Evolutionary conservation across 148 eudicot genomes (phyloP).

Genomic region (Rhododendron ovatum): DNA sequence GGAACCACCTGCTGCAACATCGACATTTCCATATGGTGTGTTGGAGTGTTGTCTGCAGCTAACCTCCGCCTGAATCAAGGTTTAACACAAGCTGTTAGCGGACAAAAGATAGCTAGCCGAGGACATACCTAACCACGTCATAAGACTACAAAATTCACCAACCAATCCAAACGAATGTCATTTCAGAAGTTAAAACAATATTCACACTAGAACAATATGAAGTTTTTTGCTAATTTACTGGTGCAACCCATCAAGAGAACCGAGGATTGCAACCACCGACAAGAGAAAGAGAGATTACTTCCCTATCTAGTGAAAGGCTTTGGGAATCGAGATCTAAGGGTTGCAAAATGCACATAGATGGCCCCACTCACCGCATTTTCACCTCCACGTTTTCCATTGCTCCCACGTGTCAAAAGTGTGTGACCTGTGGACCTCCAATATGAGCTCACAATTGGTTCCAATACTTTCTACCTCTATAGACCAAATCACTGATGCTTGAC

Average conservation of each 20-base stretch:
- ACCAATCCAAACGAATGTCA: background rate
- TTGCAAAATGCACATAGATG: background rate
- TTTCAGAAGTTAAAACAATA: background rate
- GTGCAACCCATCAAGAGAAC: background rate
- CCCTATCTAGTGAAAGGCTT: background rate
- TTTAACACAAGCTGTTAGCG: conserved; percentile 12
- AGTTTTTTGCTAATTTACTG: background rate
- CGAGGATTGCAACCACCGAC: background rate
- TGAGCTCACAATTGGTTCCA: background rate
- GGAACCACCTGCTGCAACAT: conserved; percentile 75
- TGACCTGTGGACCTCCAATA: background rate
- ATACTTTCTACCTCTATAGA: background rate
- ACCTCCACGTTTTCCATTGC: background rate
- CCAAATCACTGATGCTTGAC: conserved; percentile 1
- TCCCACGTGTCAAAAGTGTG: background rate
- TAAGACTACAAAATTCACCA: background rate
- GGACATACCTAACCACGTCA: background rate
- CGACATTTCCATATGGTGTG: conserved; percentile 55
- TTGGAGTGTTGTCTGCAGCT: conserved; percentile 44
- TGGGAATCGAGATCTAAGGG: background rate
- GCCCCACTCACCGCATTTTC: background rate
- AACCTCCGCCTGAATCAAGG: conserved; percentile 52
- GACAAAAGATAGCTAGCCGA: background rate
- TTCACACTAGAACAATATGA: background rate
- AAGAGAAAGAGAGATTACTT: background rate